Conservation (phyloP, 2,329 filamentous ascomycete genomes). For the Magnaporthiopsis rhizophila region DNA sequence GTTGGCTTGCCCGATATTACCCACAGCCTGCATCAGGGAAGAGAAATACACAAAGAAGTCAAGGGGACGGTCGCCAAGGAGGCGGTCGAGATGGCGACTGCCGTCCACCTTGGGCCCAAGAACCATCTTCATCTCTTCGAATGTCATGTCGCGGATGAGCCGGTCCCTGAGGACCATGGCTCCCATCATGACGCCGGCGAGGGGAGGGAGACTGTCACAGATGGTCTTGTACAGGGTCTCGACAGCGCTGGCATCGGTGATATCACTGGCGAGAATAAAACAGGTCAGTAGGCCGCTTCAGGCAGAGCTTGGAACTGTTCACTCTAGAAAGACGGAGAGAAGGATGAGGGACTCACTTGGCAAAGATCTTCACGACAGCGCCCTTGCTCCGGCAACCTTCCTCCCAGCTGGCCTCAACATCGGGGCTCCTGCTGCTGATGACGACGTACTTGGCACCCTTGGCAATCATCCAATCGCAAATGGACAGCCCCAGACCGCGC, state of each 20-base stretch:
- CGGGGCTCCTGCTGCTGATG: neutral
- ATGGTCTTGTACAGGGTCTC: slow-evolving; percentile 12
- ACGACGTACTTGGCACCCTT: slow-evolving; percentile 24
- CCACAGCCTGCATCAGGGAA: slow-evolving; percentile 16
- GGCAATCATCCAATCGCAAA: slow-evolving; percentile 30
- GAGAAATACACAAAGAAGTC: slow-evolving; percentile 29
- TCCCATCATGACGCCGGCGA: slow-evolving; percentile 28
- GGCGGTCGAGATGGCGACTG: slow-evolving; percentile 19
- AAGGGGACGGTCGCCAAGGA: slow-evolving; percentile 20
- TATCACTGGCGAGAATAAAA: slow-evolving; percentile 9
- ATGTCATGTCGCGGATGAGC: slow-evolving; percentile 15
- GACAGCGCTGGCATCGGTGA: slow-evolving; percentile 12
- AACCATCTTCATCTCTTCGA: slow-evolving; percentile 15
- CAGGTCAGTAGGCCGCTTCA: slow-evolving; percentile 1
- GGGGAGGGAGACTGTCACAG: slow-evolving; percentile 16
- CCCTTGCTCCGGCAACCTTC: slow-evolving; percentile 1
- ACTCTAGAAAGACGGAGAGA: neutral
- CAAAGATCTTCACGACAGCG: slow-evolving; percentile 10
- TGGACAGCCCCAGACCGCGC: slow-evolving; percentile 25
- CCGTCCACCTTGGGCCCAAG: slow-evolving; percentile 26
- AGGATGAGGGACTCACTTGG: slow-evolving; percentile 8
- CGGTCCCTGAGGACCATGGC: slow-evolving; percentile 28
- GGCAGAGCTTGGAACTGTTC: neutral
- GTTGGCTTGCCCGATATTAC: slow-evolving; percentile 26
- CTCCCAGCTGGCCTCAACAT: slow-evolving; percentile 8